Percentiles rank a stretch among this genome's conserved stretches.
Evolutionary conservation across 192 early-diverging fungal species (phyloP).

Genomic region (Phlyctochytrium bullatum): DNA sequence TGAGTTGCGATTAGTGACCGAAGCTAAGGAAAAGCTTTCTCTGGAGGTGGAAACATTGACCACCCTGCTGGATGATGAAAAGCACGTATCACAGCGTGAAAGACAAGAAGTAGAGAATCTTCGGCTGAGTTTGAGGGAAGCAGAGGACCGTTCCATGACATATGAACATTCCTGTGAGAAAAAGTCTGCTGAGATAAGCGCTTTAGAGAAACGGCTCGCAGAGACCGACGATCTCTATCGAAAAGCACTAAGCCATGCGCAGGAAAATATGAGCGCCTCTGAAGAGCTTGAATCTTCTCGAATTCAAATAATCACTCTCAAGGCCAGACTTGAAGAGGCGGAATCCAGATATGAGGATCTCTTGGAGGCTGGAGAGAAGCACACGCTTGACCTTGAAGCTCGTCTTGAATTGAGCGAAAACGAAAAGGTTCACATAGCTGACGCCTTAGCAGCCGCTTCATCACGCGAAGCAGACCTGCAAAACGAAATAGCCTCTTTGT

Average conservation of each 20-base stretch:
- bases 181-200: not conserved
- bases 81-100: not conserved
- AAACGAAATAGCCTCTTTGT: not conserved
- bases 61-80: not conserved
- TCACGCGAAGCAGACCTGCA: not conserved
- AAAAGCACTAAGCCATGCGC: not conserved
- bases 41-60: not conserved
- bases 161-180: too few species aligned
- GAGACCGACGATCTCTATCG: not conserved
- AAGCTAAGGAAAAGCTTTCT: not conserved
- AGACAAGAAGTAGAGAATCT: not conserved
- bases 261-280: not conserved
- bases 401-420: not conserved
- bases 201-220: not conserved
- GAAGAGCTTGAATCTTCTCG: not conserved
- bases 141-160: not conserved
- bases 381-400: constrained; percentile 20
- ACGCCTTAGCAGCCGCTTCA: not conserved
- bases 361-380: constrained; percentile 25
- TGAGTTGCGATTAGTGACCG: not conserved
- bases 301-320: not conserved
- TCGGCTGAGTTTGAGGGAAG: not conserved
- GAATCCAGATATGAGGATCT: constrained; percentile 22
- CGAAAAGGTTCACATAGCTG: not conserved
- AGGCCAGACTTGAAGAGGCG: not conserved